Evolutionary conservation across 306 rosid species (phyloP).

Genomic region (Acacia melanoxylon): DNA sequence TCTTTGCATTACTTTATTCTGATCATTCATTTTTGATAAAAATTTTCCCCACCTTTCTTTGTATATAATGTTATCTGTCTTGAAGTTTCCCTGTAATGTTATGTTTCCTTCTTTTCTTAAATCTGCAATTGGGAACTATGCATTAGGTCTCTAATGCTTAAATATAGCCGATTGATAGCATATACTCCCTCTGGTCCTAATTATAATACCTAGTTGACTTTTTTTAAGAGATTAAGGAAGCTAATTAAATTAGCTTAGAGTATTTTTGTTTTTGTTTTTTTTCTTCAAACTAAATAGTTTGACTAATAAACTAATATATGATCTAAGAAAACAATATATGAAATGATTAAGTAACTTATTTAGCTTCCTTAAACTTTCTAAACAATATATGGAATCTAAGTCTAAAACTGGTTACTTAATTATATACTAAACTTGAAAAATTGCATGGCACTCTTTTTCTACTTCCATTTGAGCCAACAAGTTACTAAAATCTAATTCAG

Average conservation of each 20-base stretch:
- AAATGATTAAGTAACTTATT: too few relatives aligned
- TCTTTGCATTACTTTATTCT: not conserved
- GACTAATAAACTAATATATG: too few relatives aligned
- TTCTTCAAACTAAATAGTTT: too few relatives aligned
- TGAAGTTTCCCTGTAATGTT: not conserved
- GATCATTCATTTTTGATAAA: not conserved
- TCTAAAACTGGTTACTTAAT: not conserved
- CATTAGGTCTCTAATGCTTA: not conserved
- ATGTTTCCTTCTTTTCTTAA: too few relatives aligned
- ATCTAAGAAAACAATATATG: too few relatives aligned
- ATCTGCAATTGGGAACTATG: not conserved
- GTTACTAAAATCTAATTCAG: not conserved
- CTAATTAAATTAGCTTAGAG: too few relatives aligned
- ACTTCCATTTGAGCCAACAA: not conserved
- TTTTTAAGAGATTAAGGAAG: too few relatives aligned
- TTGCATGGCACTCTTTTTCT: not conserved
- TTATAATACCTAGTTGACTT: too few relatives aligned
- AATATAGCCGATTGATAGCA: not conserved
- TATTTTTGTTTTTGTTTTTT: too few relatives aligned
- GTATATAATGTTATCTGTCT: slow-evolving; percentile 14
- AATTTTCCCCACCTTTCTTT: not conserved
- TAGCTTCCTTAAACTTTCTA: too few relatives aligned
- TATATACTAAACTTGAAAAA: not conserved
- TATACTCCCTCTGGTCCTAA: too few relatives aligned
- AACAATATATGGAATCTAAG: not conserved